A percentile compares a stretch with the other conserved stretches of the same genome.
phyloP scores from a whole-genome alignment of 192 early-diverging fungal genomes.

The Cladochytrium replicatum region DNA sequence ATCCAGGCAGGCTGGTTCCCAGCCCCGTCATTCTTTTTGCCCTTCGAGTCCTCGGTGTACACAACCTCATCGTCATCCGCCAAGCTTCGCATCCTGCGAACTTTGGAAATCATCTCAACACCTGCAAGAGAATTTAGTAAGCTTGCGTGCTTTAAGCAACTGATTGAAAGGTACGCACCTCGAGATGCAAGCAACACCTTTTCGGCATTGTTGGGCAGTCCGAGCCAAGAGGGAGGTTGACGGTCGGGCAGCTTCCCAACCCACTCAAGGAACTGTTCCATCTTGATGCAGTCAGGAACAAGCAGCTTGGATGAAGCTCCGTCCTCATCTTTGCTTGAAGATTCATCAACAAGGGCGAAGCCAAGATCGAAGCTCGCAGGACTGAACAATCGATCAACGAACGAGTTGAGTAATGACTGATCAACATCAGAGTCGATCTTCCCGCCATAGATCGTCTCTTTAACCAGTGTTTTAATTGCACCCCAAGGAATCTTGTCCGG shows the following conservation, averaged over 20 bases:
- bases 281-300: slow-evolving; percentile 77
- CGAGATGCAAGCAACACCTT: slow-evolving; percentile 73
- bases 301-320: slow-evolving; percentile 25
- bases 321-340: slow-evolving; percentile 13
- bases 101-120: slow-evolving; percentile 65
- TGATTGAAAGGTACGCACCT: slow-evolving; percentile 36
- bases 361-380: slow-evolving; percentile 70
- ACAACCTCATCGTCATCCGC: slow-evolving; percentile 72
- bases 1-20: slow-evolving; percentile 63
- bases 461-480: slow-evolving; percentile 76
- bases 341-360: slow-evolving; percentile 59
- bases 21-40: slow-evolving; percentile 7
- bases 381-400: slow-evolving; percentile 75
- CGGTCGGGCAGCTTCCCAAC: slow-evolving; percentile 73
- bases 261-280: slow-evolving; percentile 85
- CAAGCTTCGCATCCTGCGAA: slow-evolving; percentile 71
- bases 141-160: slow-evolving; percentile 2
- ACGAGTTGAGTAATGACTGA: slow-evolving; percentile 72
- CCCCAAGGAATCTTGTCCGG: slow-evolving; percentile 96
- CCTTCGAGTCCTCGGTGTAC: slow-evolving; percentile 20
- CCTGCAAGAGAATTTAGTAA: slow-evolving; percentile 26
- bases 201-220: slow-evolving; percentile 89
- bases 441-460: slow-evolving; percentile 90
- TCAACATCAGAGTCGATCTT: slow-evolving; percentile 91
- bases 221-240: slow-evolving; percentile 96